Percentiles rank a stretch among this genome's conserved stretches.
These are phyloP conservation scores for Phytopythium vexans DNA, from an alignment of 352 stramenopile species.

Conservation along the genomic window DNA sequence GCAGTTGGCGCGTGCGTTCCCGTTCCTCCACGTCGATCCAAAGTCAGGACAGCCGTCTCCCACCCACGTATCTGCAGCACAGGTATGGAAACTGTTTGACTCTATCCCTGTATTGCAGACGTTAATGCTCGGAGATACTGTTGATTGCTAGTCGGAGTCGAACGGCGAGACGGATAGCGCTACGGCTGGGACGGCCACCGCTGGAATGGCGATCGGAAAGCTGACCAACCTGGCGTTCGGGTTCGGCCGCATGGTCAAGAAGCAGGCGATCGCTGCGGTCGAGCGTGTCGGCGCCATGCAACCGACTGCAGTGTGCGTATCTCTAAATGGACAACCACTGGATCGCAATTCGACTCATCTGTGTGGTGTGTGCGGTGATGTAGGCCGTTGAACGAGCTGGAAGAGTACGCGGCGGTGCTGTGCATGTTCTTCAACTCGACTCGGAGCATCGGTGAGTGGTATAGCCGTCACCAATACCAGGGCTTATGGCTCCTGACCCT, in stretches of 20 bases:
- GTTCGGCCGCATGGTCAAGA: conserved; percentile 84
- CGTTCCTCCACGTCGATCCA: conserved; percentile 38
- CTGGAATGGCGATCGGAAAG: conserved; percentile 34
- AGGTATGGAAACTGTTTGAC: too few species aligned
- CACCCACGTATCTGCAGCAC: background rate
- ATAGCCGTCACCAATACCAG: background rate
- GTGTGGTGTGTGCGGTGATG: conserved; percentile 1
- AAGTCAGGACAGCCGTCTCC: conserved; percentile 2
- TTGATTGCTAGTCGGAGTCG: too few species aligned
- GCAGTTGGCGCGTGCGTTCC: conserved; percentile 55
- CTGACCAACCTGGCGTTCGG: conserved; percentile 78
- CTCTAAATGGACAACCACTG: background rate
- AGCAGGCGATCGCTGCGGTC: conserved; percentile 77
- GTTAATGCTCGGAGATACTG: background rate
- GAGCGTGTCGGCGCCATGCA: conserved; percentile 68
- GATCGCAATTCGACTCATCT: background rate
- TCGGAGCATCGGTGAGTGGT: conserved; percentile 46
- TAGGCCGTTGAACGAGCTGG: conserved; percentile 54
- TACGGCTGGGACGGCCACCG: too few species aligned
- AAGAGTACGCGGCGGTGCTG: conserved; percentile 69
- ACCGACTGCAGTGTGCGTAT: conserved; percentile 43
- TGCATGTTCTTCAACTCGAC: conserved; percentile 76
- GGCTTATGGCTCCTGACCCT: background rate
- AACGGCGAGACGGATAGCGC: too few species aligned
- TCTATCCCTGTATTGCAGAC: too few species aligned